Evolutionary conservation across 2,329 filamentous ascomycete species (phyloP), one percentile per base, ranked within the genome.

Genomic region (Chrysoporthe cubensis): DNA sequence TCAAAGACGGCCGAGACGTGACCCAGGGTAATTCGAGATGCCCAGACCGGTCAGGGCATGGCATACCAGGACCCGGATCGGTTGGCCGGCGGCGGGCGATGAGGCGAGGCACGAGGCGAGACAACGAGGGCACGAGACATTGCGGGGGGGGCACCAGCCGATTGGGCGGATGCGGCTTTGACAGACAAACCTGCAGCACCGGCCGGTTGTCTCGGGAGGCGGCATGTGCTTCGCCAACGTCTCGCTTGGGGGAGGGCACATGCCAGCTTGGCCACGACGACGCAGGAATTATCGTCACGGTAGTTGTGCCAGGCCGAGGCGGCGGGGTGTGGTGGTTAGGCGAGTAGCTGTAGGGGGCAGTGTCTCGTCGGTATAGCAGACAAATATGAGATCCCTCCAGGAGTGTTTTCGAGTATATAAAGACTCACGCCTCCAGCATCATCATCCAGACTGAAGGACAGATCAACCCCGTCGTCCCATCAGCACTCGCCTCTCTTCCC

Each of bases 211-310:
- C 62, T 68, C 66, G 66, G 66, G 18, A 60, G 48, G 56, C 34
- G 21, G 62, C 66, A 54, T 57, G 4, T 61, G n/a, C 57, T 56
- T 62, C 66, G 66, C 66, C 66, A 68, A 65, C 66, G 66, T 48
- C 60, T 68, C 66, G 66, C 66, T 68, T 68, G 66, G 34, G 34
- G 32, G 40, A 43, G 46, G 18, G 34, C 4, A 40, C 46, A 11
- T 21, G 18, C 43, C 18, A 9, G 18, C 34, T 4, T 42, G 9
- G 26, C 44, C 42, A 46, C 42, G 58, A 26, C 42, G 32, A 7
- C 21, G 43, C 21, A 3, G 14, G 5, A 9, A 40, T 26, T 54
- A 26, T 42, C 61, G 14, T 50, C 46, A 42, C 48, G 46, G 37
- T 32, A n/a, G 48, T 40, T 40, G n/a, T 42, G 46, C 26, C 8